These are phyloP conservation scores for Rhodosporidiobolus sp. DNA, from an alignment of 768 basidiomycete genomes.

Conservation along the genomic window DNA sequence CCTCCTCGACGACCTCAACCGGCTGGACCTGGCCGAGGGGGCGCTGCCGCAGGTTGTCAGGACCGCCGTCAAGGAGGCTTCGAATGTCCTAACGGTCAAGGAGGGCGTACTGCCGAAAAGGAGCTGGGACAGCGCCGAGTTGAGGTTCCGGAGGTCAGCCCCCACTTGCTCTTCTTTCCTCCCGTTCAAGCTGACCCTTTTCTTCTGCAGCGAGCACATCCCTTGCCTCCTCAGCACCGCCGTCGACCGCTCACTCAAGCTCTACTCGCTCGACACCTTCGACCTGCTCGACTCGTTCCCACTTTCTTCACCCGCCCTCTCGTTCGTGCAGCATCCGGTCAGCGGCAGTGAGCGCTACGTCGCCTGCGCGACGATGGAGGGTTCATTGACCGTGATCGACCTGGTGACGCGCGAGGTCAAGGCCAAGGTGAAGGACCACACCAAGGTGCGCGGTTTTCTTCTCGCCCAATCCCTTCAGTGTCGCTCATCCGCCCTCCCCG, in stretches of 20 bases:
- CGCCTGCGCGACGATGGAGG: slow-evolving; percentile 43
- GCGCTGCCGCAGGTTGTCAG: neutral
- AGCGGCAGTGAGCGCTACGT: slow-evolving; percentile 15
- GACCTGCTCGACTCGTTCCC: slow-evolving; percentile 39
- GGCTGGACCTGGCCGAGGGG: neutral
- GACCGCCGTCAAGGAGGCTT: slow-evolving; percentile 14
- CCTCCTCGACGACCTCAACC: neutral
- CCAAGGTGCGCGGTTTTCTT: slow-evolving; percentile 30
- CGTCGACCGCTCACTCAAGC: slow-evolving; percentile 44
- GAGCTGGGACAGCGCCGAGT: slow-evolving; percentile 20
- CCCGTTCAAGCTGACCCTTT: no score
- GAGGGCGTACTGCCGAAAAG: slow-evolving; percentile 7
- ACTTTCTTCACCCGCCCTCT: slow-evolving; percentile 41
- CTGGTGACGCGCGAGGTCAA: slow-evolving; percentile 38
- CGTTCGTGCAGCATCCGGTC: slow-evolving; percentile 31
- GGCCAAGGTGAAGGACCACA: slow-evolving; percentile 35
- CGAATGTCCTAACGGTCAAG: slow-evolving; percentile 28
- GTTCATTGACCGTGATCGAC: slow-evolving; percentile 36
- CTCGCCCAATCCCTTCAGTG: no score
- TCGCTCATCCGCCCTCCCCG: neutral
- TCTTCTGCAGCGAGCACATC: neutral
- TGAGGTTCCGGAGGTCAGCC: slow-evolving; percentile 19
- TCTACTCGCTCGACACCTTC: slow-evolving; percentile 35
- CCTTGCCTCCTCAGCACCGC: slow-evolving; percentile 43
- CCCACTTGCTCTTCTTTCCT: neutral